Conservation (phyloP, 2,329 filamentous ascomycete genomes). For the Zarea fungicola region DNA sequence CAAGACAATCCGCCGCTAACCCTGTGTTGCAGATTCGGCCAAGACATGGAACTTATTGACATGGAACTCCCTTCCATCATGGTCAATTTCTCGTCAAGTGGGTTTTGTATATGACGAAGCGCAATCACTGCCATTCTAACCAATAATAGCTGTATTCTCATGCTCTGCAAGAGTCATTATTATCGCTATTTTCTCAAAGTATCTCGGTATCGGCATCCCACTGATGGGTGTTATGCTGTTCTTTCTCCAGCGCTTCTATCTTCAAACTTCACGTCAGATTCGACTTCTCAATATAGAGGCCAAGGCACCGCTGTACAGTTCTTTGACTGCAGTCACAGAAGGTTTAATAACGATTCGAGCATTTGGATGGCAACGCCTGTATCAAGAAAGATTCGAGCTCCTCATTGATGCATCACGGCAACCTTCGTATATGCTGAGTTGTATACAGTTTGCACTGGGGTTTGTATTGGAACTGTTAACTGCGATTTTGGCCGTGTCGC, state of each 20-base stretch:
- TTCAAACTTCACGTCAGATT: constrained; percentile 52
- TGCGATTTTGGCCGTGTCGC: constrained; percentile 27
- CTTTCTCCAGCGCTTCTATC: constrained; percentile 22
- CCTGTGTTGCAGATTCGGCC: constrained; percentile 28
- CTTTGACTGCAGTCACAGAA: constrained; percentile 14
- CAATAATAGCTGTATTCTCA: constrained; percentile 27
- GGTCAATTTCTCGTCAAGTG: constrained; percentile 20
- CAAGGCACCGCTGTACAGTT: constrained; percentile 38
- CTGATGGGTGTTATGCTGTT: constrained; percentile 26
- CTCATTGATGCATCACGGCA: constrained; percentile 30
- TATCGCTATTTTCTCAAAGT: constrained; percentile 34
- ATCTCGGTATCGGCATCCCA: constrained; percentile 35
- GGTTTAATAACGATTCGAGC: constrained; percentile 24
- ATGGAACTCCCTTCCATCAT: constrained; percentile 30
- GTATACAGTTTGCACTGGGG: constrained; percentile 42
- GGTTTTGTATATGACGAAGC: too few relatives aligned
- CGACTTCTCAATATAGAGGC: constrained; percentile 51
- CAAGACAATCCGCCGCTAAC: not conserved
- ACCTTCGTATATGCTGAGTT: constrained; percentile 33
- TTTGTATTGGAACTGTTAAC: constrained; percentile 40
- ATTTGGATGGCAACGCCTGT: constrained; percentile 23
- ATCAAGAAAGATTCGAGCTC: constrained; percentile 36
- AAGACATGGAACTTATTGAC: constrained; percentile 37
- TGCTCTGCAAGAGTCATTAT: constrained; percentile 40
- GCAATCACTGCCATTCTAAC: not conserved